Percentiles rank a stretch among this genome's conserved stretches.
phyloP scores from a whole-genome alignment of 257 asterid species.

The Gentiana macrophylla region DNA sequence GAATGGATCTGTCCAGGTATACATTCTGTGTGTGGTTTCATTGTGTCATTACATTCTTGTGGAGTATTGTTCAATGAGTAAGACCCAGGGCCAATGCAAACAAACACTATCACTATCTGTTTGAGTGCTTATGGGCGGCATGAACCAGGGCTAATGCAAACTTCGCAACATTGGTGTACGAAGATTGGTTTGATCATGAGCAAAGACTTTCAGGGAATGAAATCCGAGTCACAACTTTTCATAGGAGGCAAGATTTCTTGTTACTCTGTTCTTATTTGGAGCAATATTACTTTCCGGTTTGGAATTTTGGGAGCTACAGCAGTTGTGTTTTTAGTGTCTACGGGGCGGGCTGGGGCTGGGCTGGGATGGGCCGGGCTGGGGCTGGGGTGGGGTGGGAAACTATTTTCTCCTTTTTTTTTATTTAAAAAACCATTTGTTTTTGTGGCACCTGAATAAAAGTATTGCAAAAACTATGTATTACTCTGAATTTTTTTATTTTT shows the following conservation, averaged over 20 bases:
- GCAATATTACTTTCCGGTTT: slow-evolving; percentile 58
- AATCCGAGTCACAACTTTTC: slow-evolving; percentile 47
- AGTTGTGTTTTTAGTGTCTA: slow-evolving; percentile 61
- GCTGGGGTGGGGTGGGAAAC: too few relatives aligned
- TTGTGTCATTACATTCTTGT: background rate
- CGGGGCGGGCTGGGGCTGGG: slow-evolving; percentile 90
- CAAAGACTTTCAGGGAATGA: slow-evolving; percentile 48
- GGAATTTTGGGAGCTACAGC: slow-evolving; percentile 80
- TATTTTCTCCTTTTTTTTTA: too few relatives aligned
- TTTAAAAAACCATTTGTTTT: too few relatives aligned
- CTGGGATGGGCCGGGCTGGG: too few relatives aligned
- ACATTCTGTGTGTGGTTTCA: background rate
- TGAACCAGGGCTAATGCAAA: too few relatives aligned
- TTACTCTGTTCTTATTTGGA: slow-evolving; percentile 59
- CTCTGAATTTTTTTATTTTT: too few relatives aligned
- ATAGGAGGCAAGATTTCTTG: slow-evolving; percentile 51
- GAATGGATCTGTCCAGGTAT: slow-evolving; percentile 33
- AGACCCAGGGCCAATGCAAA: too few relatives aligned
- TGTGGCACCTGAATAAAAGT: too few relatives aligned
- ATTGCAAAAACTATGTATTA: too few relatives aligned
- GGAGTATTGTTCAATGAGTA: background rate
- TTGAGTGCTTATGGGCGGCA: too few relatives aligned
- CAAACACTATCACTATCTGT: too few relatives aligned
- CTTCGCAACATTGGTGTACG: slow-evolving; percentile 11
- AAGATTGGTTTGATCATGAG: slow-evolving; percentile 54